Evolutionary conservation across 495 filamentous ascomycete genomes (phyloP), one percentile per base, ranked within the genome.

Genomic region (Lasiosphaeria hispida): DNA sequence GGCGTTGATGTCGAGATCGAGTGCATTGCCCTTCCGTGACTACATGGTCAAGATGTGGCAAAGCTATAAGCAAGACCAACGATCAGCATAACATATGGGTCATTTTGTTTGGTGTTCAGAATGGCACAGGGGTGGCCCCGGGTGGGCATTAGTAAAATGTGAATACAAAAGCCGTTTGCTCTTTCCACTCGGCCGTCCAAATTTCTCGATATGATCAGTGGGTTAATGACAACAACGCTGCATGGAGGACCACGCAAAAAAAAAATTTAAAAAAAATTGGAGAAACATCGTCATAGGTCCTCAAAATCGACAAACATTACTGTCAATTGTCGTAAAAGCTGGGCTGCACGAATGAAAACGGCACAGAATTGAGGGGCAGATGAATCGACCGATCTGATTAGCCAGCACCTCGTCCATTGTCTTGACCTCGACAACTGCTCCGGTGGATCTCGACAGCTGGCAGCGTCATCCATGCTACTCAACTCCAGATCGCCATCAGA

Each of bases 1-100:
- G 87, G 85, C 37, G 92, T 92, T 48, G 83, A 86, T 49, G 86
- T 96, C 53, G 93, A 97, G 84, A 96, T 97, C 71, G 93, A 97
- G 82, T 90, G 87, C 73, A 85, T 88, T 75, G 86, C 86, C 69
- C 84, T 88, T 75, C 87, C 76, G 49, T 92, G 65, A 74, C 64
- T 43, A 47, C n/a, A 56, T 59, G 43, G 50, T n/a, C 42, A 14
- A 18, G 18, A 48, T 8, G 33, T 11, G 19, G 42, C 52, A 39
- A 63, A 59, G 55, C 55, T 62, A 18, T 57, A 36, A 57, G 30
- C 13, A 1, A 34, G 13, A 38, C 30, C n/a, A 45, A 33, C 19
- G 23, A 48, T 39, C 13, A 15, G 43, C 2, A 47, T n/a, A 7
- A 17, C 43, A 15, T 18, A 7, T 47, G 17, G 13, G 43, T 23